These are phyloP conservation scores for Kluyveromyces dobzhanskii DNA, from an alignment of 805 yeast genomes.

Conservation along the genomic window DNA sequence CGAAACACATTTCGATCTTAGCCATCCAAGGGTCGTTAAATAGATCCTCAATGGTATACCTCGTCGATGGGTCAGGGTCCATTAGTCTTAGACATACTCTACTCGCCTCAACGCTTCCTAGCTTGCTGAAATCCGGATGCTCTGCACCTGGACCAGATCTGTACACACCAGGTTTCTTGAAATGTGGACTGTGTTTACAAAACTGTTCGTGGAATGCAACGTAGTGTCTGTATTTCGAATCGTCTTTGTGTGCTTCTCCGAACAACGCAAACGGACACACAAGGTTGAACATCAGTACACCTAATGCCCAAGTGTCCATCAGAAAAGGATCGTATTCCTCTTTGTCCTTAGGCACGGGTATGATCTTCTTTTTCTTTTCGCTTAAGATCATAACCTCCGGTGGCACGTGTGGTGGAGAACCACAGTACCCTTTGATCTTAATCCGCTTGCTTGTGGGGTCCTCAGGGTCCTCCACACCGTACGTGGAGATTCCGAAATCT, in stretches of 20 bases:
- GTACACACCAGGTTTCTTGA: constrained; percentile 36
- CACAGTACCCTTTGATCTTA: constrained; percentile 43
- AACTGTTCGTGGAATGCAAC: constrained; percentile 37
- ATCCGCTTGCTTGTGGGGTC: constrained; percentile 37
- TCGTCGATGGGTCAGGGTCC: constrained; percentile 47
- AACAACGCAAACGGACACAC: constrained; percentile 56
- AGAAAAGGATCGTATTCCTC: constrained; percentile 52
- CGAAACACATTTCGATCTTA: constrained; percentile 46
- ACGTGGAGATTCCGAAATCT: constrained; percentile 70
- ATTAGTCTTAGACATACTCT: constrained; percentile 68
- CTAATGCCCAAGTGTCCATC: constrained; percentile 69
- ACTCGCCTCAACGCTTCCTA: constrained; percentile 50
- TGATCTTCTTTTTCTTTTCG: constrained; percentile 26
- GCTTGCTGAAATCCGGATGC: constrained; percentile 58
- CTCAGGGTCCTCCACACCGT: constrained; percentile 47
- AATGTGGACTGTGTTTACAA: constrained; percentile 35
- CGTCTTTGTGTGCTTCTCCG: constrained; percentile 37
- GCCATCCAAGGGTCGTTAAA: constrained; percentile 60
- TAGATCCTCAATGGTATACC: constrained; percentile 48
- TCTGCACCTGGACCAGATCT: constrained; percentile 63
- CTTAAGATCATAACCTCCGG: constrained; percentile 61
- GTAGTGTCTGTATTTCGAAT: constrained; percentile 50
- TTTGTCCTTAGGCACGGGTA: constrained; percentile 25
- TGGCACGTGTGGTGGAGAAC: constrained; percentile 75
- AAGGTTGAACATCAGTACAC: constrained; percentile 56